phyloP scores from a whole-genome alignment of 345 rosid species.

The Euphorbia pulcherrima region DNA sequence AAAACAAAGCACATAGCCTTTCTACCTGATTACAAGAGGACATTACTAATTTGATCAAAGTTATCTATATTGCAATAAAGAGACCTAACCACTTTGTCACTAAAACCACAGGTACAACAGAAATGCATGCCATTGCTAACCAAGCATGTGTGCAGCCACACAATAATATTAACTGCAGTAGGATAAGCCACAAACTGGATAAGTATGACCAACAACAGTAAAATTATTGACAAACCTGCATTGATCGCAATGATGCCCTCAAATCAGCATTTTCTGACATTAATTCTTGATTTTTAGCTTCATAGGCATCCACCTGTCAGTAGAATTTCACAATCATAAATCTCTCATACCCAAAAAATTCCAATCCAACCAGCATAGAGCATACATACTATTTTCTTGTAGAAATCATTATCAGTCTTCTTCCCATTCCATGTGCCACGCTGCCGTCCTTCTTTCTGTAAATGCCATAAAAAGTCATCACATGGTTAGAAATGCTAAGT shows the following conservation, averaged over 20 bases:
- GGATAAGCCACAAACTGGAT: not conserved
- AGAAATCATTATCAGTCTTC: conserved; percentile 90
- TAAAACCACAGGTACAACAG: not conserved
- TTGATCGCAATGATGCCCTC: conserved; percentile 83
- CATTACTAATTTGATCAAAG: not conserved
- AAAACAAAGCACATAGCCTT: not conserved
- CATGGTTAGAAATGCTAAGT: not conserved
- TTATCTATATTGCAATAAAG: not conserved
- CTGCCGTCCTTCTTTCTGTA: conserved; percentile 95
- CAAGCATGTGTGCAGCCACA: not conserved
- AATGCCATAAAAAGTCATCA: conserved; percentile 20
- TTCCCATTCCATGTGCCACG: conserved; percentile 99
- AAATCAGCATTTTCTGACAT: conserved; percentile 82
- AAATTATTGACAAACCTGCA: conserved; percentile 52
- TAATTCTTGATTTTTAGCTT: conserved; percentile 85
- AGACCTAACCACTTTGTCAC: not conserved
- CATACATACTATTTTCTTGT: conserved; percentile 75
- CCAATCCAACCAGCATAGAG: conserved; percentile 16
- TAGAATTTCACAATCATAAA: conserved; percentile 10
- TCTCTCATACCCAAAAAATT: conserved; percentile 2
- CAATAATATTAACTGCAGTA: not conserved
- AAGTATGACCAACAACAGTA: not conserved
- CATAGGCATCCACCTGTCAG: conserved; percentile 89
- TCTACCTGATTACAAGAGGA: not conserved
- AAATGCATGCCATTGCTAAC: not conserved